Evolutionary conservation across 768 basidiomycete species (phyloP).

Genomic region (Steccherinum ochraceum): DNA sequence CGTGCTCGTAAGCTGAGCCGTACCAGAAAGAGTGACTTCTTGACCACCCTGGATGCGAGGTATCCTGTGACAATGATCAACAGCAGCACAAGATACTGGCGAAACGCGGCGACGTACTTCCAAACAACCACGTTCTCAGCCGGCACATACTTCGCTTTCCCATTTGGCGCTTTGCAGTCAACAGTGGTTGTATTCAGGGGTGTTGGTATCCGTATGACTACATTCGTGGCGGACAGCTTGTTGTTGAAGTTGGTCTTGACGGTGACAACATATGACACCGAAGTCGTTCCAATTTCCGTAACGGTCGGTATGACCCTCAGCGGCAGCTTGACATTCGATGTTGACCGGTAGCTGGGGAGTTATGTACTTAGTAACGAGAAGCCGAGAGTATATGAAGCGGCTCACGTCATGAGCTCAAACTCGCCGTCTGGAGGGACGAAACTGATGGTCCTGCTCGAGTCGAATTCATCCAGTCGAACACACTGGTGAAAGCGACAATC

Average conservation of each 20-base stretch:
- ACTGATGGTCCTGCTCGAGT: constrained; percentile 88
- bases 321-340: constrained; percentile 93
- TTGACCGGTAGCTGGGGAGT: constrained; percentile 78
- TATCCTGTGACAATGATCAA: constrained; percentile 46
- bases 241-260: constrained; percentile 85
- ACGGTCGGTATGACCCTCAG: constrained; percentile 86
- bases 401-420: constrained; percentile 94
- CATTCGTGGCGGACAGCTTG: constrained; percentile 90
- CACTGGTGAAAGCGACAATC: constrained; percentile 99
- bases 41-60: constrained; percentile 89
- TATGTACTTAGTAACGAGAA: constrained; percentile 1
- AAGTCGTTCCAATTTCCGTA: constrained; percentile 85
- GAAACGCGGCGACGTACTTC: constrained; percentile 64
- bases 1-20: constrained; percentile 79
- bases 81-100: constrained; percentile 1
- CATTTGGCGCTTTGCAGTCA: constrained; percentile 84
- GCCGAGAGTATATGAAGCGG: constrained; percentile 6
- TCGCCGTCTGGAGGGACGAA: constrained; percentile 99
- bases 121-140: constrained; percentile 94
- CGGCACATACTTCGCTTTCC: constrained; percentile 97
- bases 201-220: constrained; percentile 92
- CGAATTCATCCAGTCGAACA: constrained; percentile 91
- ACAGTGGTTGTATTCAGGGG: constrained; percentile 91
- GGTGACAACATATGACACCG: constrained; percentile 86
- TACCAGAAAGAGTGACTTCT: constrained; percentile 80